Conservation (phyloP, 768 basidiomycete species). For the Macrolepiota fuliginosa region DNA sequence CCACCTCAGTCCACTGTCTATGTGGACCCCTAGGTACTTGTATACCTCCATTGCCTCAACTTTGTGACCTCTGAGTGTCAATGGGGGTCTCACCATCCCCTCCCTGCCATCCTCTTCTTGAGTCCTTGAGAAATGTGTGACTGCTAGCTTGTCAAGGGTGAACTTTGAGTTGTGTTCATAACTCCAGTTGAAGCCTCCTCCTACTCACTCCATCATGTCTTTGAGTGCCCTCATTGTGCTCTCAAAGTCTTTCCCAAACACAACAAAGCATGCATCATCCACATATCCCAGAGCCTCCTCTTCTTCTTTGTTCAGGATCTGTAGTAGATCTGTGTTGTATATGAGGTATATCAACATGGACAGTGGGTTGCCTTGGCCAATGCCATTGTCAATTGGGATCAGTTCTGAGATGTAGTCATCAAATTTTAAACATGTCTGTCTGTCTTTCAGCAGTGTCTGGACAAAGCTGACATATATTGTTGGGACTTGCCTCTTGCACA, state of each 20-base stretch:
- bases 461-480: too few relatives aligned
- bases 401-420: constrained; percentile 23
- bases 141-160: constrained; percentile 27
- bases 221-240: constrained; percentile 18
- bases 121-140: constrained; percentile 26
- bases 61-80: constrained; percentile 6
- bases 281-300: constrained; percentile 26
- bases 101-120: too few relatives aligned
- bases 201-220: constrained; percentile 23
- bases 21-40: constrained; percentile 26
- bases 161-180: constrained; percentile 25
- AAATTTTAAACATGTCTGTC: too few relatives aligned
- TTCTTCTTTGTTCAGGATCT: background rate
- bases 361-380: constrained; percentile 25
- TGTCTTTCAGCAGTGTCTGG: too few relatives aligned
- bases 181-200: constrained; percentile 26
- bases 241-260: constrained; percentile 19
- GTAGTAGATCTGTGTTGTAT: constrained; percentile 24
- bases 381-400: constrained; percentile 20
- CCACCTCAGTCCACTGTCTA: constrained; percentile 21
- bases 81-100: background rate
- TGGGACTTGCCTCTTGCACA: too few relatives aligned
- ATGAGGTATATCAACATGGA: constrained; percentile 25
- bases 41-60: constrained; percentile 14
- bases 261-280: constrained; percentile 27